These are phyloP conservation scores for Prosopis cineraria DNA, from an alignment of 306 rosid genomes.

Conservation along the genomic window DNA sequence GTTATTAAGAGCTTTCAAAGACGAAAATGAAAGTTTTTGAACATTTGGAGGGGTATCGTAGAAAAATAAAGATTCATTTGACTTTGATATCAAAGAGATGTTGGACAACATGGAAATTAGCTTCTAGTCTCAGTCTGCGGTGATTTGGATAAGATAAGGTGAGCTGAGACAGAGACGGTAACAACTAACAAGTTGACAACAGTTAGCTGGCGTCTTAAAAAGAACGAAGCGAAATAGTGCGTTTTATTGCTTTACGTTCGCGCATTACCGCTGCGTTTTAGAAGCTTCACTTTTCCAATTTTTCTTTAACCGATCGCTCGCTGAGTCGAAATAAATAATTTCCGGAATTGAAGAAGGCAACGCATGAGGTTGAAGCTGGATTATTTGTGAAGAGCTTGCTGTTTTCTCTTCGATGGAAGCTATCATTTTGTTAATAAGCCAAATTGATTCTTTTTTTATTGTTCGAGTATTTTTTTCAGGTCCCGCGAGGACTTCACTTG, in stretches of 20 bases:
- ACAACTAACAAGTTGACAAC: too few relatives aligned
- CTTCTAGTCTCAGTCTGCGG: neutral
- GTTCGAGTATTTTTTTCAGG: neutral
- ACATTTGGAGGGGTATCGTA: neutral
- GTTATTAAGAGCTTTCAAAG: neutral
- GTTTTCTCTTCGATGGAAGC: neutral
- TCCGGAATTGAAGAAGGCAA: neutral
- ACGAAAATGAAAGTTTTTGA: neutral
- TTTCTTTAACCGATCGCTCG: neutral
- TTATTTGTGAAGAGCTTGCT: neutral
- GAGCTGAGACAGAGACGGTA: neutral
- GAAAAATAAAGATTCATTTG: neutral
- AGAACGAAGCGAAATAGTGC: neutral
- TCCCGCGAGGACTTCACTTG: neutral
- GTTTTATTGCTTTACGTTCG: neutral
- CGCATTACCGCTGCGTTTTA: neutral
- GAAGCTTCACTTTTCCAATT: neutral
- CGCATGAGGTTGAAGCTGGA: neutral
- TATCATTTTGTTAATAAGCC: neutral
- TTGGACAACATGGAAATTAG: neutral
- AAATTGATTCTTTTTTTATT: neutral
- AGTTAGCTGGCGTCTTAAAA: neutral
- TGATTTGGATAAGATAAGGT: slow-evolving; percentile 28
- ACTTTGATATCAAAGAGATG: neutral
- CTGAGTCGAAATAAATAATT: neutral